Percentiles rank a stretch among this genome's conserved stretches.
phyloP scores from a whole-genome alignment of 768 basidiomycete species.

The Myochromella boudieri region DNA sequence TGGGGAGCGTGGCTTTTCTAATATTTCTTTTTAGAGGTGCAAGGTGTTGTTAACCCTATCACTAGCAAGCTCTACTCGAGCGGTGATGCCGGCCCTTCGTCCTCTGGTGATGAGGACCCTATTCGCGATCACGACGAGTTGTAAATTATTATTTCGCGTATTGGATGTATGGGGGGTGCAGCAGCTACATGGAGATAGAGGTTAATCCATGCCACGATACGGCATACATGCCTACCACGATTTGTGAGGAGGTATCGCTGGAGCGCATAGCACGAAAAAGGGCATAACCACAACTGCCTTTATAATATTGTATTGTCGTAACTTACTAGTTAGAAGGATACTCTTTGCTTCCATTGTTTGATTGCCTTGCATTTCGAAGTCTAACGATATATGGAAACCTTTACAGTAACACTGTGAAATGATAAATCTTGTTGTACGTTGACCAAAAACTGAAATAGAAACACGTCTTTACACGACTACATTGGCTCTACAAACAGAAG shows the following conservation, averaged over 20 bases:
- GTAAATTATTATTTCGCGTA: slow-evolving; percentile 24
- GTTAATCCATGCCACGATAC: slow-evolving; percentile 10
- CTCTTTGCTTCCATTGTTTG: not conserved
- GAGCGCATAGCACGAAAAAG: slow-evolving; percentile 14
- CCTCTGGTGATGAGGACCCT: slow-evolving; percentile 41
- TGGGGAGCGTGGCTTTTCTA: no score
- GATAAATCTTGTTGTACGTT: no score
- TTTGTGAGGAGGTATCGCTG: slow-evolving; percentile 7
- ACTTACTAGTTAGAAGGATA: slow-evolving; percentile 18
- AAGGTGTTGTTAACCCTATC: slow-evolving; percentile 78
- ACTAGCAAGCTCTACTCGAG: slow-evolving; percentile 75
- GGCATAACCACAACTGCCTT: slow-evolving; percentile 8
- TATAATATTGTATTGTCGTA: slow-evolving; percentile 18
- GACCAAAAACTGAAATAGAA: no score
- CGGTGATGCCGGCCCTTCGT: slow-evolving; percentile 28
- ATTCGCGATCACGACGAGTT: slow-evolving; percentile 47
- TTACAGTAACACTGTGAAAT: not conserved
- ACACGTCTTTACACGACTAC: no score
- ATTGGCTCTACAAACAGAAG: no score
- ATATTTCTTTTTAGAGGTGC: no score
- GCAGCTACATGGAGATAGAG: not conserved
- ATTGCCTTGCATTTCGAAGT: not conserved
- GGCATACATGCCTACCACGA: slow-evolving; percentile 5
- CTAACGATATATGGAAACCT: not conserved
- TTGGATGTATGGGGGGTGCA: not conserved